phyloP scores from a whole-genome alignment of 2,329 filamentous ascomycete species.

The Chaetomiaceae sp. region DNA sequence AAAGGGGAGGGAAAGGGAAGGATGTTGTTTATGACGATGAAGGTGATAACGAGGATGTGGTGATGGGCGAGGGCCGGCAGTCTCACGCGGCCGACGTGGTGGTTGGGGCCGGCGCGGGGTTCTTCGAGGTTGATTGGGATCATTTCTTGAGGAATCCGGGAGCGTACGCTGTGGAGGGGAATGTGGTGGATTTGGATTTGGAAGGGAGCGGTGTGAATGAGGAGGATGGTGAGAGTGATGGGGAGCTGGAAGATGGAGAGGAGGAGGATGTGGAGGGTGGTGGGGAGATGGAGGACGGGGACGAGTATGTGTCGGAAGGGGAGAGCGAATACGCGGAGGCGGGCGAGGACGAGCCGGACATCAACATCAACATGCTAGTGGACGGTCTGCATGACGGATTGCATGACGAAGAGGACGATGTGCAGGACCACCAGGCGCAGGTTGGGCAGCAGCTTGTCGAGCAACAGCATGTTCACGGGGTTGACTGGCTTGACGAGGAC shows the following conservation, averaged over 20 bases:
- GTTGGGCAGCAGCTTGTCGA: too few species aligned
- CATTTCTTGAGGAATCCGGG: constrained; percentile 3
- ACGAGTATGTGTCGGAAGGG: not conserved
- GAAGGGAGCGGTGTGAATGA: not conserved
- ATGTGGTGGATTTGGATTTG: not conserved
- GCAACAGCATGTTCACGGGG: not conserved
- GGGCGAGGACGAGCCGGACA: not conserved
- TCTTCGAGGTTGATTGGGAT: constrained; percentile 6
- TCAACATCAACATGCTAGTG: not conserved
- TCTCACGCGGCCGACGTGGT: not conserved
- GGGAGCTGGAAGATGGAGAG: not conserved
- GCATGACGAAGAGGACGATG: constrained; percentile 10
- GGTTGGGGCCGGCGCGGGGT: not conserved
- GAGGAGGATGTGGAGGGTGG: not conserved
- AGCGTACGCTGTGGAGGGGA: not conserved
- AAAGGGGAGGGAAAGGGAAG: not conserved
- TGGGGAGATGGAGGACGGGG: not conserved
- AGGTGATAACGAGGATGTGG: not conserved
- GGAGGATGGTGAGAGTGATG: not conserved
- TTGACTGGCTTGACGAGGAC: not conserved
- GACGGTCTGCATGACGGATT: constrained; percentile 13
- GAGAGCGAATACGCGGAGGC: not conserved
- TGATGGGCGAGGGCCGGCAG: not conserved
- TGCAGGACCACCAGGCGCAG: not conserved
- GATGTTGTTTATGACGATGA: not conserved